Evolutionary conservation across 176 grass and related monocot genomes (phyloP).

Genomic region (Carex kokanica): DNA sequence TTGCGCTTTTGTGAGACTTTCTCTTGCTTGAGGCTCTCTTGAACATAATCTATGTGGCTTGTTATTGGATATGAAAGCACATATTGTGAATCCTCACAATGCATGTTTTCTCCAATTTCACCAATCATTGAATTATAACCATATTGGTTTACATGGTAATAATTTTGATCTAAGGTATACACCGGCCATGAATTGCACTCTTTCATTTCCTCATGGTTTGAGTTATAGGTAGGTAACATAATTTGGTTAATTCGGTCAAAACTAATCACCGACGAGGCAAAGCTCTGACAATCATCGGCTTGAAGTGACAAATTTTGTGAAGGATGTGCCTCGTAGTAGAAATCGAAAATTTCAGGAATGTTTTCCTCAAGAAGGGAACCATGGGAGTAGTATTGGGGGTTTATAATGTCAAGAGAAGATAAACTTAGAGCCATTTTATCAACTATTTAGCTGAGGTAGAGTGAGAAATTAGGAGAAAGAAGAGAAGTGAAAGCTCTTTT

Average conservation of each 20-base stretch:
- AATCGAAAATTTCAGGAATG: background rate
- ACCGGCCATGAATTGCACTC: constrained; percentile 45
- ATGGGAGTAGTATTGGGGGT: background rate
- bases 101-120: constrained; percentile 11
- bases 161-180: constrained; percentile 41
- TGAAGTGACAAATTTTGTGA: background rate
- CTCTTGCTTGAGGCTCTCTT: constrained; percentile 21
- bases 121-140: background rate
- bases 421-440: background rate
- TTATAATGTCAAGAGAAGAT: constrained; percentile 13
- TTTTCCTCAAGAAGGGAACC: background rate
- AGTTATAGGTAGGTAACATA: background rate
- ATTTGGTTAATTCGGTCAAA: constrained; percentile 35
- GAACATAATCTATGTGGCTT: constrained; percentile 18
- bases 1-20: constrained; percentile 39
- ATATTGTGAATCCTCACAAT: constrained; percentile 21
- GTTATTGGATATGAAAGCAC: constrained; percentile 31
- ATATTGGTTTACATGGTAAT: constrained; percentile 4
- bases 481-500: background rate
- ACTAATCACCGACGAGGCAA: constrained; percentile 35
- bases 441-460: background rate
- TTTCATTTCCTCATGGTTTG: constrained; percentile 3
- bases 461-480: background rate
- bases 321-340: background rate
- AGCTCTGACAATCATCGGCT: background rate